Conservation (phyloP, 306 rosid species). For the Ormosia emarginata region DNA sequence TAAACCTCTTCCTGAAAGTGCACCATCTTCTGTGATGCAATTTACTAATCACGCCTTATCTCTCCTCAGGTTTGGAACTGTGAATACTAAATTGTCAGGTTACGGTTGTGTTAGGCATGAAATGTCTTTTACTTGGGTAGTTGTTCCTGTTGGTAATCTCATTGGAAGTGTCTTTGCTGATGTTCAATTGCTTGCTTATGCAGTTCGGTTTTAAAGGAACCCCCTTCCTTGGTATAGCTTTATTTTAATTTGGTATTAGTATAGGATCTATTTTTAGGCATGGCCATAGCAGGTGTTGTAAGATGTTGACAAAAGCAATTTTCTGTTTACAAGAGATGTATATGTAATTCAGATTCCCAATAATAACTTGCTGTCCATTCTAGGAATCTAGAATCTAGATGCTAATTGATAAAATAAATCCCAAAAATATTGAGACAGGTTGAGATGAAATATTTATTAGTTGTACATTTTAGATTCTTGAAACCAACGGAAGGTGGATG, state of each 20-base stretch:
- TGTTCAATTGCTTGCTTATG: conserved; percentile 4
- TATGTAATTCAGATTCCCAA: conserved; percentile 8
- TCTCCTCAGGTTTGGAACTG: conserved; percentile 75
- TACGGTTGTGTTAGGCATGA: not conserved
- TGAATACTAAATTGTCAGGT: not conserved
- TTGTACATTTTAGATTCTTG: not conserved
- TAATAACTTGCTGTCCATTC: not conserved
- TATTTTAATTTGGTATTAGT: not conserved
- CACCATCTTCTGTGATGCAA: conserved; percentile 67
- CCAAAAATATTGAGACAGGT: not conserved
- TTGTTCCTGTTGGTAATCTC: conserved; percentile 11
- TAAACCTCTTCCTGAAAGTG: conserved; percentile 61
- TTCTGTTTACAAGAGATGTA: conserved; percentile 2
- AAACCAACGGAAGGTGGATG: not conserved
- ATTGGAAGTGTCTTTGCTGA: not conserved
- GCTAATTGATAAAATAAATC: not conserved
- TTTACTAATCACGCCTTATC: conserved; percentile 72
- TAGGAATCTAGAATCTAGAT: conserved; percentile 5
- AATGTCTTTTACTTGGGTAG: not conserved
- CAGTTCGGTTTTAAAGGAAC: not conserved
- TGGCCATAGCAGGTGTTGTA: not conserved
- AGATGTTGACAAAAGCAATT: not conserved
- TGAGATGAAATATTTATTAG: not conserved
- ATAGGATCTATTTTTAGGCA: not conserved
- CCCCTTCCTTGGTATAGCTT: not conserved